Conservation (phyloP, 805 yeast species). For the Zygosaccharomyces bailii region DNA sequence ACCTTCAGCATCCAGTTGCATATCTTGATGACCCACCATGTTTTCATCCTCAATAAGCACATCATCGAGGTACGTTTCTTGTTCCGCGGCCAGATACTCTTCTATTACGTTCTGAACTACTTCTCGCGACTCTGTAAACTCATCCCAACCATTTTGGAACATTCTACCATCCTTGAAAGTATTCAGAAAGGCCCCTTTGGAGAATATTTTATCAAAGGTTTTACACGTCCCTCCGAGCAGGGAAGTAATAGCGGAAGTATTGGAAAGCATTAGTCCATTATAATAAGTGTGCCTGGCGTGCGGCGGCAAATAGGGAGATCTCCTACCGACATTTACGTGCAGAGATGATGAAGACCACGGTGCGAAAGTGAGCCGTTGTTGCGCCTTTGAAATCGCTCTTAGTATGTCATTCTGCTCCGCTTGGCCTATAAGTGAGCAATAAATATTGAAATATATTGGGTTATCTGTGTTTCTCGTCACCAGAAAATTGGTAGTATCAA, state of each 20-base stretch:
- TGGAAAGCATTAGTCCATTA: constrained; percentile 80
- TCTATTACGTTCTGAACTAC: constrained; percentile 73
- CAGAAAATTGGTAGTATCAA: constrained; percentile 76
- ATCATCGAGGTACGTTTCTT: constrained; percentile 44
- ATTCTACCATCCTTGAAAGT: constrained; percentile 53
- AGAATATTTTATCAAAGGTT: constrained; percentile 77
- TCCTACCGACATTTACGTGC: constrained; percentile 71
- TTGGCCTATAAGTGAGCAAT: constrained; percentile 63
- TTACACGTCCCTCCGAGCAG: constrained; percentile 62
- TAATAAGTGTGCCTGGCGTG: constrained; percentile 38
- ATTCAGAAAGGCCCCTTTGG: constrained; percentile 78
- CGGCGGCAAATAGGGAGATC: constrained; percentile 51
- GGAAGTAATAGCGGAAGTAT: constrained; percentile 70
- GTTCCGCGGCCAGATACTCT: constrained; percentile 71
- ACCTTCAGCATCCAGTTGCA: constrained; percentile 30
- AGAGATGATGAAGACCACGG: constrained; percentile 83
- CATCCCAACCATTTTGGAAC: constrained; percentile 45
- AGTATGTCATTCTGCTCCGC: constrained; percentile 68
- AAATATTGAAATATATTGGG: constrained; percentile 60
- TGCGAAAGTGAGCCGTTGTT: constrained; percentile 67
- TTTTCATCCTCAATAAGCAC: constrained; percentile 37
- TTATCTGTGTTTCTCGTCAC: constrained; percentile 45
- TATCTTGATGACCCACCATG: constrained; percentile 28
- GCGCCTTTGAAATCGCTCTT: constrained; percentile 60
- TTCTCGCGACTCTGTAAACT: constrained; percentile 74